Conservation (phyloP, 202 grass and related monocot genomes). For the Hordeum pubiflorum region DNA sequence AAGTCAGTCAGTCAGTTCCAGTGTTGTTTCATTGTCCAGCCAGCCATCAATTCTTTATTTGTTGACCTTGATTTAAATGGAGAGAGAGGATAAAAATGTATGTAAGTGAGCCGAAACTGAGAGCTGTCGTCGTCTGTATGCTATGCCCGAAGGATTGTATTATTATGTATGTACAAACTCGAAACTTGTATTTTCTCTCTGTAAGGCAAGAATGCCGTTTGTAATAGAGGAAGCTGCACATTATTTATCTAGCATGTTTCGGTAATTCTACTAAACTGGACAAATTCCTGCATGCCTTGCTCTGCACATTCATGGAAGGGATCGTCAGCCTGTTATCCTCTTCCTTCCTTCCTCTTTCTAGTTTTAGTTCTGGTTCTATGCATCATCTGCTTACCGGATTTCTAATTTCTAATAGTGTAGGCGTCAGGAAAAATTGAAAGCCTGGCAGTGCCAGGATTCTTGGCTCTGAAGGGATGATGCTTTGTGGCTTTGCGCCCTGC, state of each 20-base stretch:
- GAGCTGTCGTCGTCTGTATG: not conserved
- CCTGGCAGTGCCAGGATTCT: not conserved
- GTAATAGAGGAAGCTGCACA: slow-evolving; percentile 8
- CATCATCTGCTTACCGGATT: not conserved
- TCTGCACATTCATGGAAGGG: not conserved
- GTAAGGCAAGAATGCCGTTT: slow-evolving; percentile 4
- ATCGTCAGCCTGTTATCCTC: not conserved
- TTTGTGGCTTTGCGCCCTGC: not conserved
- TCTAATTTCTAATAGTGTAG: not conserved
- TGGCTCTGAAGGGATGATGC: not conserved
- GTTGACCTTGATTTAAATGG: slow-evolving; percentile 42
- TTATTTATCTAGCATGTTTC: slow-evolving; percentile 13
- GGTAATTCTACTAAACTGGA: not conserved
- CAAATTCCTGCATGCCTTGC: not conserved
- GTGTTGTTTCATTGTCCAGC: not conserved
- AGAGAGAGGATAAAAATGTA: not conserved
- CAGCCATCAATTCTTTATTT: slow-evolving; percentile 49
- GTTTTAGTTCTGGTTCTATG: not conserved
- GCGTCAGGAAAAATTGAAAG: not conserved
- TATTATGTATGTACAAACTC: not conserved
- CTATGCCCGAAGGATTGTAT: not conserved
- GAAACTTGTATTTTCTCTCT: not conserved
- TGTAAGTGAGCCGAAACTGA: slow-evolving; percentile 4
- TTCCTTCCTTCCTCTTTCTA: not conserved
- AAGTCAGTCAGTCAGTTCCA: not conserved